Base-by-base conservation (phyloP, 2,329 filamentous ascomycete species). In the Tympanopsis confertula region DNA sequence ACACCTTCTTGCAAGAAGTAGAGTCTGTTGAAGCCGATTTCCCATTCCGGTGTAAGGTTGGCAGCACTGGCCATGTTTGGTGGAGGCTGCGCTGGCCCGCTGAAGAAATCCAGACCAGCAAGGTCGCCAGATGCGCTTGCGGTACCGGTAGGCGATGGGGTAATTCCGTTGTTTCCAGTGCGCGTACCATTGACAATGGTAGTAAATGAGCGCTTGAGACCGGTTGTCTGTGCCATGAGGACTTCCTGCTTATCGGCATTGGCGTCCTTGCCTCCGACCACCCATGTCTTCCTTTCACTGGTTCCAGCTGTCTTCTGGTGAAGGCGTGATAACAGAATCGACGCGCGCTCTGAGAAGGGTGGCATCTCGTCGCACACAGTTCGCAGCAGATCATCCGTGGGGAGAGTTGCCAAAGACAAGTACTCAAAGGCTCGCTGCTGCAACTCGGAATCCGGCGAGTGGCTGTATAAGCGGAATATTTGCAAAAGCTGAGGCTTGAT, bases 291-390 rank as follows among this genome's bases (percentile, higher is more conserved):
- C 63, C 93, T 93, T 58, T 98, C 91, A 54, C 86, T 94, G 13
- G 86, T 91, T 42, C 83, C 85, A 35, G 83, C 85, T 51, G 93
- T 86, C 63, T 93, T 96, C 59, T 94, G 87, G 59, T 98, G 89
- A 36, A 98, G 70, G 41, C 91, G 75, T 29, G 89, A 95, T 7
- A 98, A 68, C 19, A 98, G 67, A 2, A 91, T 89, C 4, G 91
- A 96, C 41, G 94, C 81, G 42, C 93, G 72, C 57, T 98, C 88
- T 0, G 91, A 93, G 62, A 96, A 98, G 0, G 91, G 88, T 3
- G 91, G 91, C 93, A 98, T 98, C 57, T 98, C 91, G 49, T 98
- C 91, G 57, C 88, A 94, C 4, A 98, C 80, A 0, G 91, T 96
- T 37, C 91, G 78, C 12, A 98, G 68, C 5, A 98, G 71, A 46